Evolutionary conservation across 1,139 yeast species (phyloP).

Genomic region (Nakaseomyces uthaithaninus): DNA sequence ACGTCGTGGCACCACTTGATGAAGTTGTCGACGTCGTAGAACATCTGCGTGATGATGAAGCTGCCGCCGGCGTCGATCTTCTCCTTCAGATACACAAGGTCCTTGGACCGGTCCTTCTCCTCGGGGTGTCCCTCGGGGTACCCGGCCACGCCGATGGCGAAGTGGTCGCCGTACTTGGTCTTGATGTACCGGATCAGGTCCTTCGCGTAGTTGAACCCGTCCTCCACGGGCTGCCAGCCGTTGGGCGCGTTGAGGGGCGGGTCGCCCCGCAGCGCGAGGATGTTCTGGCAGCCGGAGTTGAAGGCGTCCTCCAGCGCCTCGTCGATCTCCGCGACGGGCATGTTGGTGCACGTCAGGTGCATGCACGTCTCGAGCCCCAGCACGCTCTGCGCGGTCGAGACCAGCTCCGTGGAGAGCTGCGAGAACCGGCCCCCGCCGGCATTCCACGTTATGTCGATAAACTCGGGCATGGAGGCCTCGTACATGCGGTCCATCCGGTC

Average conservation of each 20-base stretch:
- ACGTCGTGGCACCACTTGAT: constrained; percentile 71
- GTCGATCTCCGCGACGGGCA: constrained; percentile 76
- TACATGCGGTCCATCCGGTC: constrained; percentile 98
- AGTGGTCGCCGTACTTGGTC: constrained; percentile 50
- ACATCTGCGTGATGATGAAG: constrained; percentile 88
- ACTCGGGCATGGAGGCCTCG: constrained; percentile 72
- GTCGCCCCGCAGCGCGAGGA: constrained; percentile 79
- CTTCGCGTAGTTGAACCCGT: constrained; percentile 68
- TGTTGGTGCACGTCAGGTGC: constrained; percentile 96
- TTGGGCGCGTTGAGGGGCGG: constrained; percentile 55
- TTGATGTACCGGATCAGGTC: constrained; percentile 52
- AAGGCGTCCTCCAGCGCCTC: constrained; percentile 80
- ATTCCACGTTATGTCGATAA: constrained; percentile 95
- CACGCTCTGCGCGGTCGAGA: constrained; percentile 84
- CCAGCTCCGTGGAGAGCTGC: constrained; percentile 75
- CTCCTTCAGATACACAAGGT: constrained; percentile 62
- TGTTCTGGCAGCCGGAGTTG: constrained; percentile 89
- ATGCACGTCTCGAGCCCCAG: constrained; percentile 93
- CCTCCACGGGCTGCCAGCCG: constrained; percentile 43
- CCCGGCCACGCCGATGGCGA: constrained; percentile 68
- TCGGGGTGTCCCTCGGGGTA: constrained; percentile 80
- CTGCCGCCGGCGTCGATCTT: constrained; percentile 91
- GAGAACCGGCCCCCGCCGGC: constrained; percentile 84
- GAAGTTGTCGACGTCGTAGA: constrained; percentile 81
- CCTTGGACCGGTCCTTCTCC: constrained; percentile 47